Percentiles rank a stretch among this genome's conserved stretches.
Evolutionary conservation across 305 asterid species (phyloP).

Genomic region (Fraxinus sp.): DNA sequence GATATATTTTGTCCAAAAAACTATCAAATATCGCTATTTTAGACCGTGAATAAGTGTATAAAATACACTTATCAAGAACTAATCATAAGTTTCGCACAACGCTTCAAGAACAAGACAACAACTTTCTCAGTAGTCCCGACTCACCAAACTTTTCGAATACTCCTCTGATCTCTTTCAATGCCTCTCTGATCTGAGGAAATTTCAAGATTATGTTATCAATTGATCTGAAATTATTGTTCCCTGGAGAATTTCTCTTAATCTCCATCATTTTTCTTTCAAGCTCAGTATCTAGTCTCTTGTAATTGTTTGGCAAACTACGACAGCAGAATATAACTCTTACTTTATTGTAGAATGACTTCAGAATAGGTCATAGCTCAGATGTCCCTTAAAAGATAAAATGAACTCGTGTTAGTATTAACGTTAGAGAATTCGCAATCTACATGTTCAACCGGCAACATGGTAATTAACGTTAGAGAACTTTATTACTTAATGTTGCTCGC

Average conservation of each 20-base stretch:
- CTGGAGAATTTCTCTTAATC: constrained; percentile 31
- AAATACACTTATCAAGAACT: too few relatives aligned
- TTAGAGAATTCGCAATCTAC: not conserved
- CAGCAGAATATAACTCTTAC: constrained; percentile 33
- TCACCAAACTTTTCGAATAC: constrained; percentile 45
- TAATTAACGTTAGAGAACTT: not conserved
- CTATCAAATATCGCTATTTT: too few relatives aligned
- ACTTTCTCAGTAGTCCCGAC: constrained; percentile 1
- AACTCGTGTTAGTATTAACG: not conserved
- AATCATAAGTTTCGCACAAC: not conserved
- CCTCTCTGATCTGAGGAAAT: constrained; percentile 50
- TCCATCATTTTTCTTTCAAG: constrained; percentile 44
- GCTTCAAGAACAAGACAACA: not conserved
- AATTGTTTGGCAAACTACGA: constrained; percentile 29
- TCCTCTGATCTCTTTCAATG: constrained; percentile 37
- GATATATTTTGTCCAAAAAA: too few relatives aligned
- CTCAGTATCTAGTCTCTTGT: constrained; percentile 36
- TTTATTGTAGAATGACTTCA: constrained; percentile 31
- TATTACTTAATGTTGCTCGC: not conserved
- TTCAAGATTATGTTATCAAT: constrained; percentile 46
- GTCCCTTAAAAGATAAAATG: constrained; percentile 27
- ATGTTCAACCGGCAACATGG: not conserved
- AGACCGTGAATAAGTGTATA: too few relatives aligned
- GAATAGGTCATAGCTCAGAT: constrained; percentile 19
- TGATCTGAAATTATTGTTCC: constrained; percentile 37